Evolutionary conservation across 208 protist genomes (phyloP), one percentile per base, ranked within the genome.

Genomic region (Trypanosoma vivax): DNA sequence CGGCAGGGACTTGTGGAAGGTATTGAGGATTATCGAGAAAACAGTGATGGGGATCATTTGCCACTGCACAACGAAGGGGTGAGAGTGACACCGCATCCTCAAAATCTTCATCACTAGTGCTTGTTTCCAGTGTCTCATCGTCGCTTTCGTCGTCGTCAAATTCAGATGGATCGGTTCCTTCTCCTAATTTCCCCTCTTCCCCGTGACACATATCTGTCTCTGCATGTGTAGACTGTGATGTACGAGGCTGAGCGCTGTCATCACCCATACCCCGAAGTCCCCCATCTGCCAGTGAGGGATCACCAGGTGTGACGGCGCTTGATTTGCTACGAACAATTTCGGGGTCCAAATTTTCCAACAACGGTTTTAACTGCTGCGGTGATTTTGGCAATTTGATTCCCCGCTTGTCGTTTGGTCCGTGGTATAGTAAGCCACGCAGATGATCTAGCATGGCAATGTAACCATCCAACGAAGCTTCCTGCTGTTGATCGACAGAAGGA

Each of bases 361-460:
- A n/a, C n/a, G n/a, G n/a, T n/a, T n/a, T n/a, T n/a, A n/a, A n/a
- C n/a, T n/a, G n/a, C n/a, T n/a, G n/a, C n/a, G n/a, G n/a, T n/a
- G n/a, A n/a, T n/a, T n/a, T n/a, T n/a, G n/a, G n/a, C n/a, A n/a
- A n/a, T n/a, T n/a, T n/a, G n/a, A n/a, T n/a, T n/a, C n/a, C n/a
- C n/a, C n/a, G n/a, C n/a, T n/a, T n/a, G n/a, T n/a, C n/a, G n/a
- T 0, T 16, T 31, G 0, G 0, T 6, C 38, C 21, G 28, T 41
- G 21, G 40, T 92, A 69, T 9, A 92, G 68, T 28, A 92, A 47
- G 23, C 75, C 72, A 51, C 76, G 87, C 5, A 92, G 59, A 68
- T 89, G 80, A 59, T 88, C 79, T 46, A 92, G 64, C 85, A 92
- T 92, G 60, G 76, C 80, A 9, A 75, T 25, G 50, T 92, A 92